Percentiles rank a stretch among this genome's conserved stretches.
Conservation (phyloP, 2,329 filamentous ascomycete genomes). For the Fusarium dimerum region DNA sequence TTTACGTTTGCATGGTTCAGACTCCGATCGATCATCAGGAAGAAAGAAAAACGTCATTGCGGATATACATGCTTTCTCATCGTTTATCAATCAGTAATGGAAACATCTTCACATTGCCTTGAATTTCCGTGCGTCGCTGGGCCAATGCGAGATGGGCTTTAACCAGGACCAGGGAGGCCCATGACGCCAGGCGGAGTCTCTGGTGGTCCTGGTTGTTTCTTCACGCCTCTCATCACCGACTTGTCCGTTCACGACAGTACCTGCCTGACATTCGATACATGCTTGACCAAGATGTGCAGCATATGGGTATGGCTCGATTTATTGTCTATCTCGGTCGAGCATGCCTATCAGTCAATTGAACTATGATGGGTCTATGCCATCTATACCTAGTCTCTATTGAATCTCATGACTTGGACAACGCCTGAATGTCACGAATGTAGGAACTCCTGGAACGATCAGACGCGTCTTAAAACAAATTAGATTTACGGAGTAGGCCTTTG, state of each 20-base stretch:
- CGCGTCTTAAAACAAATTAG: too few relatives aligned
- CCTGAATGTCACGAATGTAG: too few relatives aligned
- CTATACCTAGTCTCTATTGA: too few relatives aligned
- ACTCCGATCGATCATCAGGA: neutral
- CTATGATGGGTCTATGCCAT: too few relatives aligned
- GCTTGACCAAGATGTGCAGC: neutral
- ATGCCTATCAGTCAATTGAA: too few relatives aligned
- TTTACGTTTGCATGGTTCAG: conserved; percentile 8
- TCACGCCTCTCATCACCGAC: neutral
- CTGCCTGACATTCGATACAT: neutral
- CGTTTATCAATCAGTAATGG: conserved; percentile 36
- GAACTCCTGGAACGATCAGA: too few relatives aligned
- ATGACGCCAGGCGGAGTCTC: conserved; percentile 12
- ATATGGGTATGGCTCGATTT: neutral
- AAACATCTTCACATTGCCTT: conserved; percentile 10
- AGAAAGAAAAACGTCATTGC: conserved; percentile 10
- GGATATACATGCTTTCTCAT: neutral
- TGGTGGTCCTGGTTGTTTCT: too few relatives aligned
- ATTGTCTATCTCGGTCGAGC: too few relatives aligned
- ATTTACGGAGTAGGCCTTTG: too few relatives aligned
- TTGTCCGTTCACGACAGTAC: neutral
- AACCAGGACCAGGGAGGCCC: conserved; percentile 1
- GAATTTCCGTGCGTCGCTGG: conserved; percentile 22
- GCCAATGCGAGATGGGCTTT: conserved; percentile 20
- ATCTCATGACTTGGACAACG: too few relatives aligned